Percentiles rank a stretch among this genome's conserved stretches.
Conservation (phyloP, 495 filamentous ascomycete species). For the Letharia lupina region DNA sequence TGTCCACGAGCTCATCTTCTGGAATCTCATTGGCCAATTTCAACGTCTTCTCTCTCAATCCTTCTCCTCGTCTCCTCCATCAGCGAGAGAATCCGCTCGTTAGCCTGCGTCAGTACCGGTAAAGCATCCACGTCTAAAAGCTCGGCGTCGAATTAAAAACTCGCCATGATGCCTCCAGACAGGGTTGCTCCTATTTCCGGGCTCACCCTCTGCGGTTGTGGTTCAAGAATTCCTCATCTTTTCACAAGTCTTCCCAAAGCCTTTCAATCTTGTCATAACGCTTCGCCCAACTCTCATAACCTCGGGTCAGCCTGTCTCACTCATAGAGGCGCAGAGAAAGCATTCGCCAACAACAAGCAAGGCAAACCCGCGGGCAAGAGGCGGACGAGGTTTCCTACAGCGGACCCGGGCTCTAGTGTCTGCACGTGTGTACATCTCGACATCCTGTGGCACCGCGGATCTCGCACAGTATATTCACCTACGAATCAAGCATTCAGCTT, state of each 20-base stretch:
- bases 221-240: not conserved
- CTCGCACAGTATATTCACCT: not conserved
- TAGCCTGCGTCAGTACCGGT: not conserved
- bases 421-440: not conserved
- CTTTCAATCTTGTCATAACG: not conserved
- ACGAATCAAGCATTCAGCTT: not conserved
- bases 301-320: not conserved
- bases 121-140: not conserved
- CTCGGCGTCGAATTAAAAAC: not conserved
- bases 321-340: not conserved
- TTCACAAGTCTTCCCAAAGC: too few species aligned
- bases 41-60: not conserved
- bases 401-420: not conserved
- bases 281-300: not conserved
- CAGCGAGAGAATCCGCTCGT: not conserved
- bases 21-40: not conserved
- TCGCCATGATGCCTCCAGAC: not conserved
- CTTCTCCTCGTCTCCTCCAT: not conserved
- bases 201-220: not conserved
- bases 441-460: not conserved
- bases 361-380: not conserved
- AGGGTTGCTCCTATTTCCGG: not conserved
- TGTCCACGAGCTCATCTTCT: not conserved
- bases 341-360: not conserved
- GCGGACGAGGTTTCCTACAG: not conserved